Percentiles rank a stretch among this genome's conserved stretches.
Conservation (phyloP, 192 early-diverging fungal genomes). For the Umbelopsis sp. region DNA sequence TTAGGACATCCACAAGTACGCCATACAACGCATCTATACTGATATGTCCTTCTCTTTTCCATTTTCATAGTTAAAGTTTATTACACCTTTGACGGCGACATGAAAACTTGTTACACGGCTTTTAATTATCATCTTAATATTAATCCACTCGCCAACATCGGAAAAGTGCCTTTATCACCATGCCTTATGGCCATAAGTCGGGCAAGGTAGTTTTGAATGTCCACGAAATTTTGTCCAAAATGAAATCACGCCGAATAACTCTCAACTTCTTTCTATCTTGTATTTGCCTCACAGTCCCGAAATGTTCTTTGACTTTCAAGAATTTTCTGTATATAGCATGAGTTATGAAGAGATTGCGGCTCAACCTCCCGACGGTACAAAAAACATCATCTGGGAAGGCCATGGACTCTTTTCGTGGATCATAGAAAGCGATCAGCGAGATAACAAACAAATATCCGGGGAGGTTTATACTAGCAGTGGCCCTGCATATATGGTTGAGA, state of each 20-base stretch:
- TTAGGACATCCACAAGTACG: background rate
- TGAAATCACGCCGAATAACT: background rate
- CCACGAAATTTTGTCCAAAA: background rate
- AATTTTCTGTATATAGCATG: conserved; percentile 17
- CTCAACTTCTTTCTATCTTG: background rate
- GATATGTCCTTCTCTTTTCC: background rate
- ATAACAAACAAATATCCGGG: background rate
- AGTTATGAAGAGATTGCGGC: background rate
- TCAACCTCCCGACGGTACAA: background rate
- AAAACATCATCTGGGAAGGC: conserved; percentile 28
- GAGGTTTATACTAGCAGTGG: background rate
- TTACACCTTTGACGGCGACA: background rate
- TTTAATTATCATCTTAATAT: background rate
- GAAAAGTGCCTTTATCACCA: background rate
- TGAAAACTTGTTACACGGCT: background rate
- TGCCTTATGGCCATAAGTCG: background rate
- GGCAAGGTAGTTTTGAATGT: background rate
- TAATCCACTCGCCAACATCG: background rate
- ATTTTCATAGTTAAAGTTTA: conserved; percentile 6
- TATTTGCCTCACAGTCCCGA: background rate
- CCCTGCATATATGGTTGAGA: background rate
- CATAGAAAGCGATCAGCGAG: background rate
- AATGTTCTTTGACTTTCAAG: background rate
- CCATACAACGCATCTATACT: background rate
- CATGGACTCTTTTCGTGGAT: background rate